Evolutionary conservation across 2,329 filamentous ascomycete genomes (phyloP), one percentile per base, ranked within the genome.

Genomic region (Didymella segeticola): DNA sequence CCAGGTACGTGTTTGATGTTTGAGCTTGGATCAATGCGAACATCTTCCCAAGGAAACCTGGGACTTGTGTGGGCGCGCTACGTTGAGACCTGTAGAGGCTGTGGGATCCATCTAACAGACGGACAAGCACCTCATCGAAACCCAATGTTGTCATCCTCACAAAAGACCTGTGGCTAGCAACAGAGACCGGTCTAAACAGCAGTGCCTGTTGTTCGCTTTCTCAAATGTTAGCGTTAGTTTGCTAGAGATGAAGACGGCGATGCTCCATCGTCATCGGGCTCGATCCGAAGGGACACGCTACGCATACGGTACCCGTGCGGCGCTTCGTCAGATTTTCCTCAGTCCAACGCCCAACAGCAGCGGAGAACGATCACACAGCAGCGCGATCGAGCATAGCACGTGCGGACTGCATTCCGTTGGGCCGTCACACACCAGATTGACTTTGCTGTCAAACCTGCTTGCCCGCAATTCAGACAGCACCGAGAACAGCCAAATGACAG

Each of bases 351-450:
- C 11, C 27, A 27, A 41, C 34, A 25, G 14, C 34, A 36, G 41
- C 33, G 39, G 33, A 41, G 43, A 26, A 20, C 34, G 20, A 8
- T 43, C 19, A 33, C 30, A 38, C n/a, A 43, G 41, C 22, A 9
- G 15, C 9, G 20, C 15, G 17, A 23, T 34, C 17, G 25, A 30
- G 30, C 43, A 47, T 25, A 30, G 30, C 43, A 47, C 30, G 43
- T 53, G 37, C 51, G 51, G 51, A 53, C 38, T 15, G 8, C 22
- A 45, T 42, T 43, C 51, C 51, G 33, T n/a, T 31, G 19, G 43
- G 19, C 7, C 15, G 25, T 26, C 14, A 39, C 33, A 25, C 34
- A 30, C 20, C 20, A 22, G 14, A 30, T 8, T 45, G 15, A 45
- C 19, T 39, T 42, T 17, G 15, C 25, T 8, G 15, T 29, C 22